phyloP scores from a whole-genome alignment of 305 asterid genomes.

The Ajuga reptans region DNA sequence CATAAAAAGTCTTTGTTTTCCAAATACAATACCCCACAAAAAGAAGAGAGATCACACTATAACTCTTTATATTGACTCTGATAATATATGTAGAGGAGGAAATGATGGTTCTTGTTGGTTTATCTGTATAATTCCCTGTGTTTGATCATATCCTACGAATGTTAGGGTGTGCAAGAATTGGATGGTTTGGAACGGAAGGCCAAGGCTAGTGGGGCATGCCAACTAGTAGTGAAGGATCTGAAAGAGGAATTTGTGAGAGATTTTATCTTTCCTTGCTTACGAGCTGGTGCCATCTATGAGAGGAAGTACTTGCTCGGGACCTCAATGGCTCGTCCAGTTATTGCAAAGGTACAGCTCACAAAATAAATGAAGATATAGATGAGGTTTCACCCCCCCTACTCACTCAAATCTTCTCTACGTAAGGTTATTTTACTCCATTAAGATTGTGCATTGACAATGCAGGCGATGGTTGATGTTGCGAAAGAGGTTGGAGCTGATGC shows the following conservation, averaged over 20 bases:
- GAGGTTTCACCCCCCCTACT: neutral
- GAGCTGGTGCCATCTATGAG: conserved; percentile 92
- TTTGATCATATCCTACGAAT: conserved; percentile 8
- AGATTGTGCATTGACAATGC: conserved; percentile 27
- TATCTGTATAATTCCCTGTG: neutral
- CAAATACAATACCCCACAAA: neutral
- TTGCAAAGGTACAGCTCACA: conserved; percentile 64
- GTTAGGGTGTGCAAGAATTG: conserved; percentile 77
- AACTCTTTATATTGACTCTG: neutral
- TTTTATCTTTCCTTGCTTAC: conserved; percentile 82
- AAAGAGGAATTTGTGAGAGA: conserved; percentile 90
- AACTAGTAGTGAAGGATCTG: conserved; percentile 86
- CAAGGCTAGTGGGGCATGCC: conserved; percentile 96
- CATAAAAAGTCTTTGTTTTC: neutral
- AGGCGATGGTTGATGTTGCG: conserved; percentile 99
- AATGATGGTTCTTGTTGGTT: neutral
- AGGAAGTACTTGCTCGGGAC: conserved; percentile 92
- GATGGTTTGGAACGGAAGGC: conserved; percentile 92
- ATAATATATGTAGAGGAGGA: neutral
- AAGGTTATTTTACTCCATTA: too few species aligned
- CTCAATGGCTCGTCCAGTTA: conserved; percentile 97
- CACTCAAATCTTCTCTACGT: neutral
- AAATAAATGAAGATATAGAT: neutral
- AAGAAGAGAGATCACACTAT: neutral
- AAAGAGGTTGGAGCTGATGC: conserved; percentile 98